Evolutionary conservation across 768 basidiomycete species (phyloP), one percentile per base, ranked within the genome.

Genomic region (Suillus sp.): DNA sequence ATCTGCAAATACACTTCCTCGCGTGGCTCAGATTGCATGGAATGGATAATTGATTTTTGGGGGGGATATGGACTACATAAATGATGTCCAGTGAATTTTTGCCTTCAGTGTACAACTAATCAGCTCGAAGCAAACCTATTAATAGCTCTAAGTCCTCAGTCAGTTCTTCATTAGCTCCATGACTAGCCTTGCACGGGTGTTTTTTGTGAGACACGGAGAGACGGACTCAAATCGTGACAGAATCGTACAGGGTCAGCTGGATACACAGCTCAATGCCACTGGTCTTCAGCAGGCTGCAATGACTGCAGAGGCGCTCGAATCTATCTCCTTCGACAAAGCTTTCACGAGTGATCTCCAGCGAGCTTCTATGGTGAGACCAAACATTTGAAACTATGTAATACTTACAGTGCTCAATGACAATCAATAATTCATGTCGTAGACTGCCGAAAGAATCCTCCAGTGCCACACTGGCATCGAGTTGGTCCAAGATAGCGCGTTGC

Each of bases 131-230:
- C 11, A 25, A 6, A 58, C 34, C 16, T 30, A 10, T 10, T 53
- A 32, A 53, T 53, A 53, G 51, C 18, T 47, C 50, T 20, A 20
- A 51, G 50, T 51, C 22, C 16, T 50, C 27, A 27, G 47, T 48
- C 22, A 10, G 18, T 20, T 51, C 50, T 11, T 53, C 51, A 13
- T n/a, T 1, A n/a, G 20, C 51, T 32, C 51, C 51, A 57, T 40
- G 38, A 27, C 56, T 71, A 63, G 71, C 60, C 69, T 77, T 32
- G 80, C 81, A 30, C 79, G 79, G 60, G 67, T 92, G 53, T 90
- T 88, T 71, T 76, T 92, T 65, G 81, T 92, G 56, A 86, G 92
- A 48, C 92, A 93, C 67, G 92, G 90, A 22, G 90, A 93, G 78
- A 93, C 92, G 30, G 81, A 86, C 47, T 86, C 83, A 69, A 93